These are phyloP conservation scores for Phytophthora citricola DNA, from an alignment of 352 stramenopile species.

Conservation along the genomic window DNA sequence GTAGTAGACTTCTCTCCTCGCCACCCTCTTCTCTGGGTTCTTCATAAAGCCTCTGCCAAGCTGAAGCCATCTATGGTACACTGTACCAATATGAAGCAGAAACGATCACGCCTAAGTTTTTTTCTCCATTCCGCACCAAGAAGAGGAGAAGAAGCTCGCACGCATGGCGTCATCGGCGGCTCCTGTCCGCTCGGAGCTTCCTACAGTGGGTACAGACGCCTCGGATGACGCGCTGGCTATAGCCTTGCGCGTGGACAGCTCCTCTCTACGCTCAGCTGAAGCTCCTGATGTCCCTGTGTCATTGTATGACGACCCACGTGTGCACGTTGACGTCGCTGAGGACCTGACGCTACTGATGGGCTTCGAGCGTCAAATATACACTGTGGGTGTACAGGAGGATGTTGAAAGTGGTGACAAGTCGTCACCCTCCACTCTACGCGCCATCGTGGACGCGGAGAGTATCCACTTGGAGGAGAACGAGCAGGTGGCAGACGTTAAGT, in stretches of 20 bases:
- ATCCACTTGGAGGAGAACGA: constrained; percentile 55
- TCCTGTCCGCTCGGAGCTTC: constrained; percentile 1
- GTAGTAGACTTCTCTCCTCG: constrained; percentile 5
- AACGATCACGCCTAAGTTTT: constrained; percentile 9
- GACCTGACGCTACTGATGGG: constrained; percentile 57
- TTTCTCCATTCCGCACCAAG: constrained; percentile 1
- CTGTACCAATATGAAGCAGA: constrained; percentile 8
- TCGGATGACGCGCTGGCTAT: constrained; percentile 28
- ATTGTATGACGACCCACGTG: constrained; percentile 50
- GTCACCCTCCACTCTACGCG: constrained; percentile 4
- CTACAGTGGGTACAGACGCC: background rate
- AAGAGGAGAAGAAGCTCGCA: constrained; percentile 6
- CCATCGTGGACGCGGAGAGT: constrained; percentile 39
- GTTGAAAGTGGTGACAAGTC: constrained; percentile 17
- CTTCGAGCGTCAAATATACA: constrained; percentile 50
- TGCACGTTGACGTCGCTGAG: constrained; percentile 62
- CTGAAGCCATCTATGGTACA: constrained; percentile 15
- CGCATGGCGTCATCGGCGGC: constrained; percentile 26
- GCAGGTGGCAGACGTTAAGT: constrained; percentile 68
- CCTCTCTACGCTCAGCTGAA: constrained; percentile 6
- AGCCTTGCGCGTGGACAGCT: constrained; percentile 35
- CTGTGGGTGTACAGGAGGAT: constrained; percentile 24
- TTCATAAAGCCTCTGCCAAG: constrained; percentile 15
- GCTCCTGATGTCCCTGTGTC: constrained; percentile 19
- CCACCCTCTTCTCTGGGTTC: constrained; percentile 8